Evolutionary conservation across 2,329 filamentous ascomycete genomes (phyloP).

Genomic region (Calonectria hongkongensis): DNA sequence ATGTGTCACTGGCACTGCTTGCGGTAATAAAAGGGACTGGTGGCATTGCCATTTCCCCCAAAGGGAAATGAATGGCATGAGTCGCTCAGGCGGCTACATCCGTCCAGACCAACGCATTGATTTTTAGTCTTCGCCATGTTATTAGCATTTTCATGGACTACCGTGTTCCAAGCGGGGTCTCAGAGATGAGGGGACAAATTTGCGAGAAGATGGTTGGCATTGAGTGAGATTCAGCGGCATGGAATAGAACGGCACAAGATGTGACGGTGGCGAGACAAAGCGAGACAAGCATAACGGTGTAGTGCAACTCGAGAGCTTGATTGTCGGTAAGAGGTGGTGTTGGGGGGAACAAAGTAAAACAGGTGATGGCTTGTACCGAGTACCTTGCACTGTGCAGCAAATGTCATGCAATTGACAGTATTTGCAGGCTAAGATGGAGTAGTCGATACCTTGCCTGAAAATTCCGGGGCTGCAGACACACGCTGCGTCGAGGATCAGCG

Average conservation of each 20-base stretch:
- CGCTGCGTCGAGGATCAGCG: constrained; percentile 19
- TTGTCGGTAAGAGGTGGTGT: constrained; percentile 21
- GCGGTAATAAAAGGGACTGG: background rate
- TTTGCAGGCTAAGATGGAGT: background rate
- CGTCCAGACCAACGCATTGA: constrained; percentile 19
- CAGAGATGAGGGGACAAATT: constrained; percentile 14
- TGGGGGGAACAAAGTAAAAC: constrained; percentile 6
- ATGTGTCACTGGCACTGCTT: constrained; percentile 1
- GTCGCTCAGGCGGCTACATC: constrained; percentile 25
- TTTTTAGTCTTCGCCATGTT: constrained; percentile 24
- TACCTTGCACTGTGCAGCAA: background rate
- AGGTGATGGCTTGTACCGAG: constrained; percentile 12
- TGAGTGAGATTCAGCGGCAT: constrained; percentile 23
- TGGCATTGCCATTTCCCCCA: constrained; percentile 6
- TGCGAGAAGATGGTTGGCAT: constrained; percentile 25
- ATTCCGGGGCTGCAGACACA: background rate
- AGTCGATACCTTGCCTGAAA: background rate
- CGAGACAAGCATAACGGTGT: constrained; percentile 33
- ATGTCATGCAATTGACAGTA: background rate
- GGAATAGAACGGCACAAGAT: constrained; percentile 17
- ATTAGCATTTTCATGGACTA: constrained; percentile 24
- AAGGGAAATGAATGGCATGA: constrained; percentile 15
- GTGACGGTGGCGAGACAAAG: constrained; percentile 28
- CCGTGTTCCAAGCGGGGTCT: constrained; percentile 22
- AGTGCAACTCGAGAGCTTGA: constrained; percentile 28